Percentiles rank a stretch among this genome's conserved stretches.
These are phyloP conservation scores for Dothistroma septosporum DNA, from an alignment of 2,329 filamentous ascomycete species.

Conservation along the genomic window DNA sequence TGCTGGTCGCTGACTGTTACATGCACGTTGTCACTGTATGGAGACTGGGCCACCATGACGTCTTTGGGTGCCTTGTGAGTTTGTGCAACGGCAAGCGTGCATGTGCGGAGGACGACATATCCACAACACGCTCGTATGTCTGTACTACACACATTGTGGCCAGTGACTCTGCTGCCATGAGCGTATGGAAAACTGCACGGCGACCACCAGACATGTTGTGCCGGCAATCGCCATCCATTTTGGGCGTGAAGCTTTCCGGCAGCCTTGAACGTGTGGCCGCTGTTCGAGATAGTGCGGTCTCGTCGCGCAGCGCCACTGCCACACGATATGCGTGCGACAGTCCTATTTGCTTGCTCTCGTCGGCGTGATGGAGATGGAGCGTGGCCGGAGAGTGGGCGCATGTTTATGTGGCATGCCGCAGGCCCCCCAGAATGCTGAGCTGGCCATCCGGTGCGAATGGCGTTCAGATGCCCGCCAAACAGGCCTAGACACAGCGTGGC, in stretches of 20 bases:
- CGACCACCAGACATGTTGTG: background rate
- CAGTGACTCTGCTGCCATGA: background rate
- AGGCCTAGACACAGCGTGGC: no score
- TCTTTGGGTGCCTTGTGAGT: constrained; percentile 15
- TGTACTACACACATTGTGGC: background rate
- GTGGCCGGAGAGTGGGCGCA: no score
- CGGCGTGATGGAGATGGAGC: no score
- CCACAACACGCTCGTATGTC: background rate
- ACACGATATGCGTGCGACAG: no score
- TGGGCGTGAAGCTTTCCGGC: background rate
- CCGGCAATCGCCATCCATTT: background rate
- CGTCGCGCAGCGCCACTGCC: no score
- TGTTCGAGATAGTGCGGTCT: no score
- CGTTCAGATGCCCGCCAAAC: no score
- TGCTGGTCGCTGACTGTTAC: constrained; percentile 21
- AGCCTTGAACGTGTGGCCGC: no score
- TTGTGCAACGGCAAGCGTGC: background rate
- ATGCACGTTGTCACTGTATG: constrained; percentile 11
- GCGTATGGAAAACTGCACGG: background rate
- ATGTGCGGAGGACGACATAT: background rate
- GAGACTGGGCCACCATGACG: constrained; percentile 5
- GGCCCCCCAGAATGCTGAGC: no score
- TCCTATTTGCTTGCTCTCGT: no score
- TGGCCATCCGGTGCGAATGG: no score
- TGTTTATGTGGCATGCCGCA: no score